Base-by-base conservation (phyloP, 2,329 filamentous ascomycete species). In the Didymella exigua region DNA sequence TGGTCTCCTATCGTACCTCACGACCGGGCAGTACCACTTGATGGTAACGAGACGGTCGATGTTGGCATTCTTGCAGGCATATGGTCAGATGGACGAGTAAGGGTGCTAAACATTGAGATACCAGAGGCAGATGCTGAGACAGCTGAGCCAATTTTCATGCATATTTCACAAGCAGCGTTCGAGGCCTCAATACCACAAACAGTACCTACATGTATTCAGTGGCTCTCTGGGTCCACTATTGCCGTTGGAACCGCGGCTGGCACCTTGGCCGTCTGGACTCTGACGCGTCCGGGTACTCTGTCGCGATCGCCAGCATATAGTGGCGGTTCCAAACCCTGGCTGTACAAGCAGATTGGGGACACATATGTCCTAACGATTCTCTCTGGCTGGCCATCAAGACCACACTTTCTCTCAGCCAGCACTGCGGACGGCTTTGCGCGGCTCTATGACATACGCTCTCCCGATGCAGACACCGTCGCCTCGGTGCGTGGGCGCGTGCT, bases 181-280 rank as follows among this genome's bases (percentile, higher is more conserved):
- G 77, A 81, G 52, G 73, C 78, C 5, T 75, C 72, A 18, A 78
- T 82, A 4, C 78, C 81, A n/a, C 67, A 77, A 44, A 82, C 82
- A 2, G 66, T 87, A 3, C 86, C 79, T 59, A 84, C 84, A 8
- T 81, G 77, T 56, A 58, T 87, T 11, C 72, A 80, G 16, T 88
- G 85, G 83, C 71, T 86, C 13, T 85, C 82, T 10, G 76, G 78
- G 2, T 80, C 75, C 13, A 79, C 84, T 33, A 72, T 88, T 48
- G 80, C 80, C 3, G 81, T 81, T 18, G 82, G 81, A 26, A 83
- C 80, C 48, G 79, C 84, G 7, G 81, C 84, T 60, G 86, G 85
- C 3, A 82, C 76, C 49, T 71, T 87, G 4, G 81, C 78, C 4
- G 71, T 86, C 21, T 87, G 81, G 77, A 81, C 75, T 2, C 74